Evolutionary conservation across 176 grass and related monocot genomes (phyloP).

Genomic region (Chloris gayana): DNA sequence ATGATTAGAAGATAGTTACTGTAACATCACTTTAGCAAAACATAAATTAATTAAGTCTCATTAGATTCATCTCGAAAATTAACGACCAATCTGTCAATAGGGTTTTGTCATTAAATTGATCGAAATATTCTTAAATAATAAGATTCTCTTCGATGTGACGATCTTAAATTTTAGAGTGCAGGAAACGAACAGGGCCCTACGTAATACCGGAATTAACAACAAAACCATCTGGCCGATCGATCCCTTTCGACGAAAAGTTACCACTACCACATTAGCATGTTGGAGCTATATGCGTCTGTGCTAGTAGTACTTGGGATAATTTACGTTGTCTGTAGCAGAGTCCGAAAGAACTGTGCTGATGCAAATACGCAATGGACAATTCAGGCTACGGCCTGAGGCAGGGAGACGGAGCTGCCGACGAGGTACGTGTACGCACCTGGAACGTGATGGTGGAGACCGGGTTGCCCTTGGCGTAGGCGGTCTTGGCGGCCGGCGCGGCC

Average conservation of each 20-base stretch:
- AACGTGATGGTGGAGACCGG: constrained; percentile 78
- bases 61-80: no score
- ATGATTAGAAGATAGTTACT: no score
- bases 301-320: background rate
- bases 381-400: background rate
- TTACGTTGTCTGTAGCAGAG: background rate
- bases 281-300: background rate
- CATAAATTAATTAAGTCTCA: no score
- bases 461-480: constrained; percentile 44
- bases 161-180: no score
- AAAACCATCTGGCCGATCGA: background rate
- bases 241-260: constrained; percentile 2
- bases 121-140: no score
- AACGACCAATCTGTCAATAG: no score
- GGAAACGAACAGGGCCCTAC: no score
- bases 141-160: no score
- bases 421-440: constrained; percentile 46
- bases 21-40: no score
- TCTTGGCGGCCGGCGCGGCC: constrained; percentile 66
- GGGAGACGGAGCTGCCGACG: background rate
- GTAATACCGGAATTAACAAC: background rate
- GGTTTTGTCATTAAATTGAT: no score
- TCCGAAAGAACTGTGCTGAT: no score
- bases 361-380: background rate
- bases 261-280: background rate